phyloP scores from a whole-genome alignment of 1,284 basidiomycete genomes.

The Ganoderma meredithae region DNA sequence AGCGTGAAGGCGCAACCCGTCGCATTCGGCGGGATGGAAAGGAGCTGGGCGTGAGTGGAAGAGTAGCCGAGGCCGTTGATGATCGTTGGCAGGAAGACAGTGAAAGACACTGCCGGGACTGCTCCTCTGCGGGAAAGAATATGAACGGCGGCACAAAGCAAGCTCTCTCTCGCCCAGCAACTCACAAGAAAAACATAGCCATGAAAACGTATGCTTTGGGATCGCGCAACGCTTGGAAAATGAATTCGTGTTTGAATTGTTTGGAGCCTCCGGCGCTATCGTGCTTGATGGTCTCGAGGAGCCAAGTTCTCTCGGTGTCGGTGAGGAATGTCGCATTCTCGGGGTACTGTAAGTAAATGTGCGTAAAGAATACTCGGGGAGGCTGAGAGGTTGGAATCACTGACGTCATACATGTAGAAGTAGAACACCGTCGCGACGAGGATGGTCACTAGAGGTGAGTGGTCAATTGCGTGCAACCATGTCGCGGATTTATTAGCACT shows the following conservation, averaged over 20 bases:
- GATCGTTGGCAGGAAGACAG: slow-evolving; percentile 40
- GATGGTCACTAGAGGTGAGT: slow-evolving; percentile 6
- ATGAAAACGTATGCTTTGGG: slow-evolving; percentile 53
- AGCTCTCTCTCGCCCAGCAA: slow-evolving; percentile 39
- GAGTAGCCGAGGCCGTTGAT: slow-evolving; percentile 41
- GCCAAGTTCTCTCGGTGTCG: slow-evolving; percentile 41
- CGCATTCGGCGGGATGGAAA: slow-evolving; percentile 33
- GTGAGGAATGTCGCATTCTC: slow-evolving; percentile 37
- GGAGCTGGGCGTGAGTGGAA: slow-evolving; percentile 36
- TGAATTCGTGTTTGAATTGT: slow-evolving; percentile 35
- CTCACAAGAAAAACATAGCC: slow-evolving; percentile 28
- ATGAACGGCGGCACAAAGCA: slow-evolving; percentile 33
- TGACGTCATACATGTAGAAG: slow-evolving; percentile 17
- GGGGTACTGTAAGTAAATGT: slow-evolving; percentile 5
- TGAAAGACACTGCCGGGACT: slow-evolving; percentile 25
- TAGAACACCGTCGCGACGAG: slow-evolving; percentile 8
- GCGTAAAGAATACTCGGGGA: background rate
- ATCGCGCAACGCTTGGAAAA: slow-evolving; percentile 35
- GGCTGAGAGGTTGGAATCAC: background rate
- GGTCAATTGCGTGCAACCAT: background rate
- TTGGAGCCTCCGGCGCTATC: slow-evolving; percentile 32
- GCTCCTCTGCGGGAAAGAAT: slow-evolving; percentile 53
- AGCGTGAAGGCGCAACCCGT: slow-evolving; percentile 27
- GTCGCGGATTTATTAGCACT: background rate
- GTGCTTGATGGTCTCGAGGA: slow-evolving; percentile 40